Conservation (phyloP, 2,329 filamentous ascomycete genomes). For the Colletotrichum siamense region DNA sequence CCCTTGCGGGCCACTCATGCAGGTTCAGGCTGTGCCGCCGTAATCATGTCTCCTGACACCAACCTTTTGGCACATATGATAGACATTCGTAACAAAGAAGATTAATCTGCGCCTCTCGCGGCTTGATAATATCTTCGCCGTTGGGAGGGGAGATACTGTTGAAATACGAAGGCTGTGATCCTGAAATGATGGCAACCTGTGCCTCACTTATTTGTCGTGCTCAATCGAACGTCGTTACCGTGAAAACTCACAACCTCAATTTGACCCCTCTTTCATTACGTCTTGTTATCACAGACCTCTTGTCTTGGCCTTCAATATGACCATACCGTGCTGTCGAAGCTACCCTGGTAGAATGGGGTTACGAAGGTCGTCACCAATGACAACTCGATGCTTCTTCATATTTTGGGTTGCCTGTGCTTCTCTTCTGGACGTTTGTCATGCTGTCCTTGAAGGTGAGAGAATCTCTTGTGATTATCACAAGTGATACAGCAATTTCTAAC, state of each 20-base stretch:
- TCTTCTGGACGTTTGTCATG: background rate
- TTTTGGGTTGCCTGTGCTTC: background rate
- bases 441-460: fast-evolving
- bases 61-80: fast-evolving
- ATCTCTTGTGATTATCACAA: fast-evolving
- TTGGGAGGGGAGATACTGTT: fast-evolving
- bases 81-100: background rate
- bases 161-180: background rate
- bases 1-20: background rate
- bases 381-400: background rate
- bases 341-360: background rate
- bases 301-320: fast-evolving
- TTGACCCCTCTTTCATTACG: fast-evolving
- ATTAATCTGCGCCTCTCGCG: fast-evolving
- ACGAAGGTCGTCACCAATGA: fast-evolving
- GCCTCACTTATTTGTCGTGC: fast-evolving
- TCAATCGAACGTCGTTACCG: background rate
- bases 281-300: background rate
- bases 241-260: fast-evolving
- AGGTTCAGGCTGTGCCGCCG: background rate
- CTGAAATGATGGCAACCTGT: background rate
- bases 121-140: background rate
- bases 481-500: background rate
- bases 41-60: background rate
- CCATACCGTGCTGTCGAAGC: fast-evolving